A percentile compares a stretch with the other conserved stretches of the same genome.
Evolutionary conservation across 169 alveolate genomes (phyloP).

Genomic region (Fabrea salina): DNA sequence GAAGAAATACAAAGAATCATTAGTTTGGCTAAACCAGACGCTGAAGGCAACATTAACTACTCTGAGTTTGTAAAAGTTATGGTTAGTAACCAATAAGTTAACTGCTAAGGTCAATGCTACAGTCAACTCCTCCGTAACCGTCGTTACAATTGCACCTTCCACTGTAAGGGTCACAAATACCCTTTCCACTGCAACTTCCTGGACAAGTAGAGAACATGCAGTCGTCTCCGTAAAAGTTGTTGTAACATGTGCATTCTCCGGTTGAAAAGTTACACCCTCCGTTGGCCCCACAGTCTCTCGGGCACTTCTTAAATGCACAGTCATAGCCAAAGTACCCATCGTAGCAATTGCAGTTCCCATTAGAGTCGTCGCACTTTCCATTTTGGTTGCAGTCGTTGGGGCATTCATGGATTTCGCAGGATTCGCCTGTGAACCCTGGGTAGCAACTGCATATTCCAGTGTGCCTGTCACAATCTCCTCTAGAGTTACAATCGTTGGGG

Average conservation of each 20-base stretch:
- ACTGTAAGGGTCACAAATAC: slow-evolving; percentile 15
- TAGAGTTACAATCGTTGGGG: not conserved
- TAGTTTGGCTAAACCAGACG: slow-evolving; percentile 4
- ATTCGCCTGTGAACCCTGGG: not conserved
- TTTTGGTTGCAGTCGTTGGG: slow-evolving; percentile 6
- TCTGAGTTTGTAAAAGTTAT: not conserved
- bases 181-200: not conserved
- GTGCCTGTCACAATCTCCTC: not conserved
- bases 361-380: not conserved
- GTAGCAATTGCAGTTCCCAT: slow-evolving; percentile 14
- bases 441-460: slow-evolving; percentile 24
- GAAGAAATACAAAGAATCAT: slow-evolving; percentile 18
- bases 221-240: not conserved
- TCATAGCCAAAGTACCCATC: not conserved
- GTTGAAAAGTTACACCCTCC: slow-evolving; percentile 30
- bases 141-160: not conserved
- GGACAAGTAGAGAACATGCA: slow-evolving; percentile 19
- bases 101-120: too few relatives aligned
- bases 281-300: slow-evolving; percentile 26
- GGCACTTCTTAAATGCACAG: slow-evolving; percentile 26
- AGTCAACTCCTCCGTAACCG: slow-evolving; percentile 18
- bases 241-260: slow-evolving; percentile 30
- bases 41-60: slow-evolving; percentile 14
- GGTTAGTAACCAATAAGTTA: too few relatives aligned
- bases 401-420: not conserved